Conservation (phyloP, 495 filamentous ascomycete species). For the Daldinia decipiens region DNA sequence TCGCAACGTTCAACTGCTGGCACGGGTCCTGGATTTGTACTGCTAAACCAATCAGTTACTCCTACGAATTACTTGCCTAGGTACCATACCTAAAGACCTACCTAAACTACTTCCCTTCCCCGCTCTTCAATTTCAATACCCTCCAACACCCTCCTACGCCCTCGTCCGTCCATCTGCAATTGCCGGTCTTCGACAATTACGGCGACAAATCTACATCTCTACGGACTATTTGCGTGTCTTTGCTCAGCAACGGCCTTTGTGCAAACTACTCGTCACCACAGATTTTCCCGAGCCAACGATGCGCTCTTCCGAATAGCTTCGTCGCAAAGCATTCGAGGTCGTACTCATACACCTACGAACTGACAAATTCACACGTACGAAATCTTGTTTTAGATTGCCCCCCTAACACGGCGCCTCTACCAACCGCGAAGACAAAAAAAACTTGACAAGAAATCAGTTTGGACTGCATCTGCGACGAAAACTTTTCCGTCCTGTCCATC, state of each 20-base stretch:
- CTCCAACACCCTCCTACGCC: constrained; percentile 32
- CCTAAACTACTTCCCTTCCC: constrained; percentile 40
- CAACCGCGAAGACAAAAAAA: constrained; percentile 6
- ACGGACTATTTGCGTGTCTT: constrained; percentile 14
- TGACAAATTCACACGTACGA: constrained; percentile 10
- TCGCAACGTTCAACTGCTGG: constrained; percentile 42
- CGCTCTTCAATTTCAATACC: constrained; percentile 39
- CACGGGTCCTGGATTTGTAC: constrained; percentile 14
- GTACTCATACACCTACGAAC: constrained; percentile 23
- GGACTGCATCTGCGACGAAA: background rate
- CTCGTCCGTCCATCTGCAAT: constrained; percentile 32
- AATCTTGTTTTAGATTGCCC: constrained; percentile 34
- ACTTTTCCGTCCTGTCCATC: constrained; percentile 12
- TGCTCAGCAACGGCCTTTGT: constrained; percentile 2
- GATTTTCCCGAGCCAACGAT: constrained; percentile 40
- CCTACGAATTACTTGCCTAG: constrained; percentile 18
- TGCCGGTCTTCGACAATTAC: constrained; percentile 40
- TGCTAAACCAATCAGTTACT: constrained; percentile 22
- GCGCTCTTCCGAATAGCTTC: constrained; percentile 48
- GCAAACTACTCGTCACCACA: constrained; percentile 27
- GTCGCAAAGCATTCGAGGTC: constrained; percentile 45
- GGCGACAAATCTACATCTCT: constrained; percentile 13
- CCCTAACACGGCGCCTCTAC: constrained; percentile 6
- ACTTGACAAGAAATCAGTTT: constrained; percentile 1
- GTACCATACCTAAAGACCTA: constrained; percentile 16